A percentile compares a stretch with the other conserved stretches of the same genome.
phyloP scores from a whole-genome alignment of 176 grass and related monocot species.

The Oropetium thomaeum region DNA sequence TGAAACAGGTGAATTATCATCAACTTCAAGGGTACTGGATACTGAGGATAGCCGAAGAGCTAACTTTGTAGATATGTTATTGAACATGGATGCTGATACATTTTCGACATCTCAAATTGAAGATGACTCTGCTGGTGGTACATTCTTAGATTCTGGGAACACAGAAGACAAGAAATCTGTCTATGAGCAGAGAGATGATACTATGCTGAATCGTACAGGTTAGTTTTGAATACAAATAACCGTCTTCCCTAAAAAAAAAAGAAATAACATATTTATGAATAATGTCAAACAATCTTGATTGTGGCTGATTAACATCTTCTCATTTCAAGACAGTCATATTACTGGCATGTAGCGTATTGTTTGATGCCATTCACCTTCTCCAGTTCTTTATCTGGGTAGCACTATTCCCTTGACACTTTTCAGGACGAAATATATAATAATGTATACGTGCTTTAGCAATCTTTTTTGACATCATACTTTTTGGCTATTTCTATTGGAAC shows the following conservation, averaged over 20 bases:
- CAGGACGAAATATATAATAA: conserved; percentile 6
- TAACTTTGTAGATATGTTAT: conserved; percentile 73
- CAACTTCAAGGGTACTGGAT: conserved; percentile 57
- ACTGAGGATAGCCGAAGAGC: conserved; percentile 67
- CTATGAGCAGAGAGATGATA: conserved; percentile 24
- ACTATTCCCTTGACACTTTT: background rate
- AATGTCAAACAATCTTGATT: conserved; percentile 5
- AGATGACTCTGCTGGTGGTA: conserved; percentile 34
- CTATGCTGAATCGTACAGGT: conserved; percentile 41
- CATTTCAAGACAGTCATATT: conserved; percentile 14
- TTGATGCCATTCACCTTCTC: background rate
- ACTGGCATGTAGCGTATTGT: background rate
- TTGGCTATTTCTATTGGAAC: background rate
- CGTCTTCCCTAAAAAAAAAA: background rate
- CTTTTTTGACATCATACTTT: background rate
- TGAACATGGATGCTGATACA: conserved; percentile 44
- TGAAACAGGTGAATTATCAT: conserved; percentile 59
- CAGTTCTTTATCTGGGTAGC: conserved; percentile 1
- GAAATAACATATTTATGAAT: conserved; percentile 23
- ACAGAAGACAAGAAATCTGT: conserved; percentile 12
- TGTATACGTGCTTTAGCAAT: conserved; percentile 10
- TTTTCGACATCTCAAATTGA: conserved; percentile 23
- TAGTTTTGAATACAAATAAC: conserved; percentile 10
- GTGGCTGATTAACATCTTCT: background rate
- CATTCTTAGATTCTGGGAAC: conserved; percentile 13